These are phyloP conservation scores for Posidonia australis DNA, from an alignment of 106 monocot genomes.

Conservation along the genomic window DNA sequence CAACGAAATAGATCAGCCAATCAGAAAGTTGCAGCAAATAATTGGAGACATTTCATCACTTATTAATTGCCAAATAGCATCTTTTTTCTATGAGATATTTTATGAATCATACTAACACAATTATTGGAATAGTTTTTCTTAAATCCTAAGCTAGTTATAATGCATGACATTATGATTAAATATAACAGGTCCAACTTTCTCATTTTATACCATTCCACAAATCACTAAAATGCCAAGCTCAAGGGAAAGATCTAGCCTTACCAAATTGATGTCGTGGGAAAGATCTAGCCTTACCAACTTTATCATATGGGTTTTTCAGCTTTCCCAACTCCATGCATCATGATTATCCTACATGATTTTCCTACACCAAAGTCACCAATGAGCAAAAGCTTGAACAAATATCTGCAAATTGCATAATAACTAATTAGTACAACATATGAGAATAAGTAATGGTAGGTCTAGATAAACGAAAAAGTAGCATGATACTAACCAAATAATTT, in stretches of 20 bases:
- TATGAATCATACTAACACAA: background rate
- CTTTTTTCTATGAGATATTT: background rate
- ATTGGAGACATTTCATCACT: too few species aligned
- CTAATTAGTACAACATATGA: too few species aligned
- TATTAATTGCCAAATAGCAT: too few species aligned
- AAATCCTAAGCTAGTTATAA: background rate
- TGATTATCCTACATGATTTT: too few species aligned
- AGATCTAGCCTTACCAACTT: slow-evolving; percentile 37
- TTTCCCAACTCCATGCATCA: slow-evolving; percentile 34
- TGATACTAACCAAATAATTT: too few species aligned
- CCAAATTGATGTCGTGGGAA: background rate
- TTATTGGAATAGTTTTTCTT: background rate
- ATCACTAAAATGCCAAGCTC: background rate
- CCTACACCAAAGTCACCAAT: too few species aligned
- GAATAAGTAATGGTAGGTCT: too few species aligned
- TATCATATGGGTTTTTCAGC: slow-evolving; percentile 20
- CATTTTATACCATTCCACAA: background rate
- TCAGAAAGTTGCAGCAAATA: slow-evolving; percentile 10
- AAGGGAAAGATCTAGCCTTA: slow-evolving; percentile 1
- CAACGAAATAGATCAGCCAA: slow-evolving; percentile 3
- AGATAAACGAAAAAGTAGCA: too few species aligned
- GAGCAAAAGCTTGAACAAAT: too few species aligned
- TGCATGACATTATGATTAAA: background rate
- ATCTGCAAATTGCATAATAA: too few species aligned
- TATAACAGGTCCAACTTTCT: background rate